These are phyloP conservation scores for Phytopythium helicoides DNA, from an alignment of 352 stramenopile genomes.

Conservation along the genomic window DNA sequence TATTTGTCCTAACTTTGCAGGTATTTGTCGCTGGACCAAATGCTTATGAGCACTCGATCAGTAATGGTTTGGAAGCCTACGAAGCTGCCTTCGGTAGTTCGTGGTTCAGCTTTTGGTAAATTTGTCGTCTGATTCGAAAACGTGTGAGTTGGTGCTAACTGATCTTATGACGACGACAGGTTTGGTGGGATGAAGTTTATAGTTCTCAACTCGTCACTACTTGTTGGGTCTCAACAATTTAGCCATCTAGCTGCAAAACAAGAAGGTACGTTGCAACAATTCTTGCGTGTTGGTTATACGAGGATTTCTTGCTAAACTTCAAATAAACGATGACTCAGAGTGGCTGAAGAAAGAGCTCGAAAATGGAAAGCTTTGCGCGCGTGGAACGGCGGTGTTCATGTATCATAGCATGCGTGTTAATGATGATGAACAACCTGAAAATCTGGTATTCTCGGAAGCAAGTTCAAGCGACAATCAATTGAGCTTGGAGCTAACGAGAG, in stretches of 20 bases:
- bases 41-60: constrained; percentile 8
- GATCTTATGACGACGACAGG: constrained; percentile 26
- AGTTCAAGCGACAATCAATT: constrained; percentile 11
- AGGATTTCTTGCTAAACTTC: background rate
- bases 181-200: constrained; percentile 79
- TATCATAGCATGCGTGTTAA: constrained; percentile 29
- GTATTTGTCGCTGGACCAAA: constrained; percentile 48
- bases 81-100: constrained; percentile 58
- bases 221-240: constrained; percentile 25
- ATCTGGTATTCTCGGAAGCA: constrained; percentile 11
- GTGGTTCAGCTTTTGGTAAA: constrained; percentile 75
- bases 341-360: constrained; percentile 79
- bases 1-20: constrained; percentile 14
- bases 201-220: constrained; percentile 57
- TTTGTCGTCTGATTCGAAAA: background rate
- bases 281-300: background rate
- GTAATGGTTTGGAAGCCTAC: constrained; percentile 22
- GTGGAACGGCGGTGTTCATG: constrained; percentile 58
- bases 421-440: constrained; percentile 13
- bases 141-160: background rate
- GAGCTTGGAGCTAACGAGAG: background rate
- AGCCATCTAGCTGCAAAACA: constrained; percentile 34
- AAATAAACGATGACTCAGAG: constrained; percentile 21
- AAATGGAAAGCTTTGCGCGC: constrained; percentile 76
- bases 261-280: constrained; percentile 34